These are phyloP conservation scores for Fusarium clavum DNA, from an alignment of 2,329 filamentous ascomycete genomes.

Conservation along the genomic window DNA sequence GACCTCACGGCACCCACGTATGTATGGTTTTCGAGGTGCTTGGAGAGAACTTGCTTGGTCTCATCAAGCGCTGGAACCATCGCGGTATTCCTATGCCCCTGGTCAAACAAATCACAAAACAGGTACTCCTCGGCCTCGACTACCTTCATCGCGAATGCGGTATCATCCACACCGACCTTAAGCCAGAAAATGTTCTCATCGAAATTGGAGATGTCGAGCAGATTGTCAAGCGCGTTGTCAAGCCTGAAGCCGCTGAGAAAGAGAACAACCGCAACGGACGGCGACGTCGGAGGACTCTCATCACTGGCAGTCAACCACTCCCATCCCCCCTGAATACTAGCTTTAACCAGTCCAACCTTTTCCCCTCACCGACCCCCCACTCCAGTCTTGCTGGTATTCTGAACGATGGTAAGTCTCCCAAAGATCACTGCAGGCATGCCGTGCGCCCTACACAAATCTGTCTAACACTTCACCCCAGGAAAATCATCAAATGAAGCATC, in stretches of 20 bases:
- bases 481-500: constrained; percentile 57
- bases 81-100: constrained; percentile 95
- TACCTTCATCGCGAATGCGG: constrained; percentile 98
- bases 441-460: background rate
- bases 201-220: constrained; percentile 99
- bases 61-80: constrained; percentile 99
- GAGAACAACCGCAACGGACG: constrained; percentile 93
- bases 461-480: constrained; percentile 43
- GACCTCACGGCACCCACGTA: constrained; percentile 94
- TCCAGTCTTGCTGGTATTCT: constrained; percentile 87
- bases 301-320: constrained; percentile 95
- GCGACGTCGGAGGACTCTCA: constrained; percentile 88
- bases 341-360: constrained; percentile 84
- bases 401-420: constrained; percentile 72
- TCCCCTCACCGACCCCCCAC: constrained; percentile 70
- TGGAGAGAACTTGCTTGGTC: constrained; percentile 90
- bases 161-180: constrained; percentile 97
- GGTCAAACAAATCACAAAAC: constrained; percentile 98
- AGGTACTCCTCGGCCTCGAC: constrained; percentile 93
- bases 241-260: constrained; percentile 79
- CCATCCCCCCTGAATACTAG: constrained; percentile 93
- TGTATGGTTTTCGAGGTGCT: constrained; percentile 99
- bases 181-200: constrained; percentile 98
- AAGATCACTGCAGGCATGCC: background rate
- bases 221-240: constrained; percentile 96